Conservation (phyloP, 495 filamentous ascomycete genomes). For the Xylaria flabelliformis region DNA sequence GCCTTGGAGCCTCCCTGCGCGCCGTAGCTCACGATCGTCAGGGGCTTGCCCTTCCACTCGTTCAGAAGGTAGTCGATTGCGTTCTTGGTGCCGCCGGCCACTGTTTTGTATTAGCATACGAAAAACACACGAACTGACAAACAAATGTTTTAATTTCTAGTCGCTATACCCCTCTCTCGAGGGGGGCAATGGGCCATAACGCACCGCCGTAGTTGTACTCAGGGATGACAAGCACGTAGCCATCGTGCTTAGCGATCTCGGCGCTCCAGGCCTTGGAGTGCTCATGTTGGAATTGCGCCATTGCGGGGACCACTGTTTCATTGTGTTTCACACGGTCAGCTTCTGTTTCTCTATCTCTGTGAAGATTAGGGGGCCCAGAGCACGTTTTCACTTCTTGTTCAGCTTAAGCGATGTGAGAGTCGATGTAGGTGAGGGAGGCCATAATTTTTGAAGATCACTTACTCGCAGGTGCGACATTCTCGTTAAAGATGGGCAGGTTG, state of each 20-base stretch:
- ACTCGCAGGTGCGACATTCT: conserved; percentile 56
- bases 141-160: not conserved
- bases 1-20: conserved; percentile 55
- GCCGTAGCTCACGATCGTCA: conserved; percentile 63
- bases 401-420: no score
- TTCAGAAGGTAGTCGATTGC: conserved; percentile 66
- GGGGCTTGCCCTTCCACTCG: conserved; percentile 67
- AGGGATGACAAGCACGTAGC: conserved; percentile 64
- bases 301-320: conserved; percentile 43
- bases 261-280: conserved; percentile 59
- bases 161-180: not conserved
- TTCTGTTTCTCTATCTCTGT: not conserved
- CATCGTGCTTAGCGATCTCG: conserved; percentile 54
- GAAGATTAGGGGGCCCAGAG: no score
- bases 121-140: not conserved
- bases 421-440: not conserved
- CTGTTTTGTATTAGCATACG: conserved; percentile 18
- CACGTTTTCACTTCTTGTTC: no score
- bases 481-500: conserved; percentile 64
- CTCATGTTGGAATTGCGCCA: conserved; percentile 51
- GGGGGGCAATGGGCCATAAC: not conserved
- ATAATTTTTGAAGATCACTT: conserved; percentile 28
- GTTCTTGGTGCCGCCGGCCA: conserved; percentile 64
- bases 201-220: conserved; percentile 48
- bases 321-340: not conserved